These are phyloP conservation scores for Orbilia javanica DNA, from an alignment of 2,329 filamentous ascomycete species.

Conservation along the genomic window DNA sequence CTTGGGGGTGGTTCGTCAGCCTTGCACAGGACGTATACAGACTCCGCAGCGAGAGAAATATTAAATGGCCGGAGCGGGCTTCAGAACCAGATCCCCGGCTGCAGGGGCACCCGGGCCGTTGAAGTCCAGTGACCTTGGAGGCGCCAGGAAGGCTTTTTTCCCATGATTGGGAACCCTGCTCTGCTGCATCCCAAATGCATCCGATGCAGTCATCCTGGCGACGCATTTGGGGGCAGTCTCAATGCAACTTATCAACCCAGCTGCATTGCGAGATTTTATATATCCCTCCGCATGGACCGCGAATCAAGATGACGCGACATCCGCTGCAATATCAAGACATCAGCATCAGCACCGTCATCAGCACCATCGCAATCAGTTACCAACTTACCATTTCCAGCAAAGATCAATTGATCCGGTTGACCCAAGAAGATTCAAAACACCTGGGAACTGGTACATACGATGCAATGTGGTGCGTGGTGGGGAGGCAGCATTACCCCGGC, in stretches of 20 bases:
- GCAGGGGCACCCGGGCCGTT: slow-evolving; percentile 46
- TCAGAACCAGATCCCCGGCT: slow-evolving; percentile 11
- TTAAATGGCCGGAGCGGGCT: neutral
- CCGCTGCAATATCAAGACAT: slow-evolving; percentile 1
- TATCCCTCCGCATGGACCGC: neutral
- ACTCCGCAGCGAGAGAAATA: no score
- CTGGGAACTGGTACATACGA: neutral
- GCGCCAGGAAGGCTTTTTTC: slow-evolving; percentile 50
- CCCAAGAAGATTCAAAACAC: neutral
- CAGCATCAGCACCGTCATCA: neutral
- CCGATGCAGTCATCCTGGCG: slow-evolving; percentile 28
- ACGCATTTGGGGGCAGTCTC: slow-evolving; percentile 22
- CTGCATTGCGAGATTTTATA: slow-evolving; percentile 1
- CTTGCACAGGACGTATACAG: no score
- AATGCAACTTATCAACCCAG: neutral
- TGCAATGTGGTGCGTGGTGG: slow-evolving; percentile 19
- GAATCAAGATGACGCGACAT: slow-evolving; percentile 23
- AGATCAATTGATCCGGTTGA: neutral
- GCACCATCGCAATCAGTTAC: no score
- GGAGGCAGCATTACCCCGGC: slow-evolving; percentile 17
- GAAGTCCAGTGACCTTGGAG: slow-evolving; percentile 50
- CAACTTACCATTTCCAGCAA: neutral
- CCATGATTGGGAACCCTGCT: slow-evolving; percentile 24
- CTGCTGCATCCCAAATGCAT: slow-evolving; percentile 16
- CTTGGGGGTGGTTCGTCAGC: no score